These are phyloP conservation scores for Nemophila menziesii DNA, from an alignment of 257 asterid species.

Conservation along the genomic window DNA sequence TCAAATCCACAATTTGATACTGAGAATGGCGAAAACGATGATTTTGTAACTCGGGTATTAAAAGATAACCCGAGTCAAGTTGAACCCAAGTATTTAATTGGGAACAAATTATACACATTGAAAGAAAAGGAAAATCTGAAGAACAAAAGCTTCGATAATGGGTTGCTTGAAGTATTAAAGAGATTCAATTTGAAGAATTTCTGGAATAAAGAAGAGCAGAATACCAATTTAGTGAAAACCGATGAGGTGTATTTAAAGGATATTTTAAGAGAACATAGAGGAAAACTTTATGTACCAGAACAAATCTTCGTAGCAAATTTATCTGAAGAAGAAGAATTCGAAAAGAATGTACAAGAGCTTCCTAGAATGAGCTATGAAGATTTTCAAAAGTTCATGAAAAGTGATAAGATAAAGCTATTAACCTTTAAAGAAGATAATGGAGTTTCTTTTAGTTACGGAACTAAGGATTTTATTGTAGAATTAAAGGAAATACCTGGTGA, in stretches of 20 bases:
- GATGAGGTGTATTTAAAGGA: slow-evolving; percentile 77
- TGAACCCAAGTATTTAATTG: slow-evolving; percentile 69
- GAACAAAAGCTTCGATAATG: slow-evolving; percentile 29
- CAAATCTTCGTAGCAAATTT: slow-evolving; percentile 58
- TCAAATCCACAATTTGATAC: slow-evolving; percentile 26
- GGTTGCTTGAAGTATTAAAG: slow-evolving; percentile 33
- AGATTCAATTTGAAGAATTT: slow-evolving; percentile 51
- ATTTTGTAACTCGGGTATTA: slow-evolving; percentile 79
- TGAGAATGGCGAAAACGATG: slow-evolving; percentile 33
- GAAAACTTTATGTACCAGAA: slow-evolving; percentile 93
- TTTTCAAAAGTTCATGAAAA: slow-evolving; percentile 47
- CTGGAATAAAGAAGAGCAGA: slow-evolving; percentile 21
- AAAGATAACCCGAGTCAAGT: slow-evolving; percentile 89
- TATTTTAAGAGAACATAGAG: slow-evolving; percentile 79
- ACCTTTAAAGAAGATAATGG: slow-evolving; percentile 54
- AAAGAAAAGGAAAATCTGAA: slow-evolving; percentile 62
- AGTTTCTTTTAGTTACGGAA: slow-evolving; percentile 23
- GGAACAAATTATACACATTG: slow-evolving; percentile 57
- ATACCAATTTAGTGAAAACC: slow-evolving; percentile 18
- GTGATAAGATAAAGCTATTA: slow-evolving; percentile 66
- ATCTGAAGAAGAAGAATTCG: slow-evolving; percentile 81
- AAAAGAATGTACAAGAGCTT: slow-evolving; percentile 57
- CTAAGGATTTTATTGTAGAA: slow-evolving; percentile 67
- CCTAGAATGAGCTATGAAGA: slow-evolving; percentile 64
- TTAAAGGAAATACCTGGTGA: slow-evolving; percentile 84